Percentiles rank a stretch among this genome's conserved stretches.
Evolutionary conservation across 2,329 filamentous ascomycete species (phyloP).

Genomic region (Rhinocladiella similis): DNA sequence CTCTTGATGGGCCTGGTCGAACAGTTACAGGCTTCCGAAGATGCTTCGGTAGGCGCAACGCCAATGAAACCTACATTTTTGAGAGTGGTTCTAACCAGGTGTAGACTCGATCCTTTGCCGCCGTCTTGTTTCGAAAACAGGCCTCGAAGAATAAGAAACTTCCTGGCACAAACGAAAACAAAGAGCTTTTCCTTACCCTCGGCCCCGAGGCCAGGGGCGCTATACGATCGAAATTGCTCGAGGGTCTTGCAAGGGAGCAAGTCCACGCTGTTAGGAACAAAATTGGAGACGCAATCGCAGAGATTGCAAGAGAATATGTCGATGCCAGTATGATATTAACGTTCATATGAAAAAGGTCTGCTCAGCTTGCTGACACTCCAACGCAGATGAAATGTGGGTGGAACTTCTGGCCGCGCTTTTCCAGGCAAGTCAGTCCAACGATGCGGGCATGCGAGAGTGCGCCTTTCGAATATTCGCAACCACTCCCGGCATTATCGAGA

Average conservation of each 20-base stretch:
- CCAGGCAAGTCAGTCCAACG: conserved; percentile 81
- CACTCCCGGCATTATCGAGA: conserved; percentile 93
- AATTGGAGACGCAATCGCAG: conserved; percentile 94
- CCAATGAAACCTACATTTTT: not conserved
- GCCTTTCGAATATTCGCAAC: conserved; percentile 95
- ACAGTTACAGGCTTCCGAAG: conserved; percentile 78
- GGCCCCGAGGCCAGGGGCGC: conserved; percentile 69
- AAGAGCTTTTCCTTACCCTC: conserved; percentile 84
- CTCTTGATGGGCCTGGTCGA: conserved; percentile 92
- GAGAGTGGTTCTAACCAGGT: conserved; percentile 3
- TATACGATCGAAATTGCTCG: conserved; percentile 81
- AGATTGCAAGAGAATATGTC: conserved; percentile 90
- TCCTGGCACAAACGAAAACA: conserved; percentile 63
- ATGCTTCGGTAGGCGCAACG: conserved; percentile 62
- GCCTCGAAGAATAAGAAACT: conserved; percentile 84
- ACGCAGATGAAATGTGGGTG: conserved; percentile 77
- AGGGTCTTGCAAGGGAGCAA: conserved; percentile 71
- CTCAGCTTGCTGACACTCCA: conserved; percentile 18
- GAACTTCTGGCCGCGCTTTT: conserved; percentile 86
- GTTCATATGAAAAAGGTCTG: not conserved
- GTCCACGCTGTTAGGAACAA: conserved; percentile 82
- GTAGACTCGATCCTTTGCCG: conserved; percentile 85
- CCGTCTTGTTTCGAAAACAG: conserved; percentile 92
- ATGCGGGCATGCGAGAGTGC: conserved; percentile 82
- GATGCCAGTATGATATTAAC: conserved; percentile 70